Base-by-base conservation (phyloP, 2,329 filamentous ascomycete genomes). In the Fusarium devonianum region DNA sequence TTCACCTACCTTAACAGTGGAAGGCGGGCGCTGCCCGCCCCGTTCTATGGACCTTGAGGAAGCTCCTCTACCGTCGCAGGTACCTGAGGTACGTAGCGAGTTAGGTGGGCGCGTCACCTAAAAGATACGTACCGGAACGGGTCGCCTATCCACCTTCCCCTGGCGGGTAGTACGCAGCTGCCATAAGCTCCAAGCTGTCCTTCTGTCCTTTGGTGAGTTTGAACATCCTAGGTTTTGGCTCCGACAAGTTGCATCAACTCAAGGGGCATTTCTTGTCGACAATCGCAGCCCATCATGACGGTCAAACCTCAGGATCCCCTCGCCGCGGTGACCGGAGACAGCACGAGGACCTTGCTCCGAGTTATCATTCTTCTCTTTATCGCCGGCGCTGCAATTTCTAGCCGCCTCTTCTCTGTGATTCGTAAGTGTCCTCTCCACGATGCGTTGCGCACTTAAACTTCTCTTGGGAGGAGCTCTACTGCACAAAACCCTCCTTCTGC, bases 321-420 rank as follows among this genome's bases (percentile, higher is more conserved):
- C 71, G 82, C 91, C 70, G 86, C 90, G 78, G 89, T 90, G 72
- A 87, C 85, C 71, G 89, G 87, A 65, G 83, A 87, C 74, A 97
- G 86, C 73, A 90, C 90, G 57, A 86, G 92, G 73, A 88, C 90
- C 60, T 76, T 97, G 67, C 80, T 99, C 60, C 87, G 92, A 70
- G 85, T 97, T 65, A 82, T 95, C 69, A 99, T 99, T 76, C 85
- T 99, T 66, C 82, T 81, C 69, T 85, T 93, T 69, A 97, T 99
- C 74, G 94, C 94, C 60, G 92, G 85, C 49, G 92, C 94, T 56
- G 92, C 93, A 63, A 84, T 97, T 69, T 85, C 92, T 63, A 96
- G 92, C 75, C 90, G 94, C 75, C 81, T 99, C 64, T 99, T 99
- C 82, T 97, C 92, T 68, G 94, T 99, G 63, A 97, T 99, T 75